Evolutionary conservation across 768 basidiomycete genomes (phyloP).

Genomic region (Pleurotus ostreatus): DNA sequence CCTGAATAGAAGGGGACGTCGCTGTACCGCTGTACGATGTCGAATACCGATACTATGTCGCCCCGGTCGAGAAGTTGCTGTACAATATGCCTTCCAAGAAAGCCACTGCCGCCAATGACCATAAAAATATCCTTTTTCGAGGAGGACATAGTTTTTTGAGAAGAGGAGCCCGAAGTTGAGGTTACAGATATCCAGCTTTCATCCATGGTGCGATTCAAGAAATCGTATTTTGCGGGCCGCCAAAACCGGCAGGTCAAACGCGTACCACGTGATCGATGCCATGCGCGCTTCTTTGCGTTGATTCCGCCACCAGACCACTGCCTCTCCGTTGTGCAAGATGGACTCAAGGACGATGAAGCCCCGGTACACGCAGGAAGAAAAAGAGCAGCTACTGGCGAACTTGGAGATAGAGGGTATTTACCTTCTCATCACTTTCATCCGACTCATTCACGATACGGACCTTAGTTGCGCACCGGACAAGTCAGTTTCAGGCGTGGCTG

Average conservation of each 20-base stretch:
- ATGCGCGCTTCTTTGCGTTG: background rate
- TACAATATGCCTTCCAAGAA: constrained; percentile 89
- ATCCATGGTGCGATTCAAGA: constrained; percentile 9
- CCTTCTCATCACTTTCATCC: background rate
- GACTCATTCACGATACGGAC: background rate
- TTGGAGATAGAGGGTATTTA: constrained; percentile 72
- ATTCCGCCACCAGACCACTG: constrained; percentile 12
- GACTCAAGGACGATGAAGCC: constrained; percentile 24
- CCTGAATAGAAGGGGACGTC: constrained; percentile 86
- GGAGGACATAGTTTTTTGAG: constrained; percentile 6
- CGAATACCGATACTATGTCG: constrained; percentile 81
- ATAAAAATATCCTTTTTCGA: constrained; percentile 65
- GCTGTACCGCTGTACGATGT: constrained; percentile 87
- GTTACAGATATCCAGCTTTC: constrained; percentile 8
- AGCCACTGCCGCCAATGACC: constrained; percentile 93
- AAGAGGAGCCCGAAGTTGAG: background rate
- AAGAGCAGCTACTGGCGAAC: constrained; percentile 69
- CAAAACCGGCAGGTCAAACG: constrained; percentile 16
- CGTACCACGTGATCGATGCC: constrained; percentile 34
- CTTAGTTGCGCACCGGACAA: constrained; percentile 68
- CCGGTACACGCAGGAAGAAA: constrained; percentile 60
- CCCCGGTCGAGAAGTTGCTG: constrained; percentile 76
- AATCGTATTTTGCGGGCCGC: constrained; percentile 8
- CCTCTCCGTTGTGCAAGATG: constrained; percentile 4
- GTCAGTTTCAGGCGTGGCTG: constrained; percentile 75